A percentile compares a stretch with the other conserved stretches of the same genome.
Conservation (phyloP, 805 yeast genomes). For the Grigorovia jiainica region DNA sequence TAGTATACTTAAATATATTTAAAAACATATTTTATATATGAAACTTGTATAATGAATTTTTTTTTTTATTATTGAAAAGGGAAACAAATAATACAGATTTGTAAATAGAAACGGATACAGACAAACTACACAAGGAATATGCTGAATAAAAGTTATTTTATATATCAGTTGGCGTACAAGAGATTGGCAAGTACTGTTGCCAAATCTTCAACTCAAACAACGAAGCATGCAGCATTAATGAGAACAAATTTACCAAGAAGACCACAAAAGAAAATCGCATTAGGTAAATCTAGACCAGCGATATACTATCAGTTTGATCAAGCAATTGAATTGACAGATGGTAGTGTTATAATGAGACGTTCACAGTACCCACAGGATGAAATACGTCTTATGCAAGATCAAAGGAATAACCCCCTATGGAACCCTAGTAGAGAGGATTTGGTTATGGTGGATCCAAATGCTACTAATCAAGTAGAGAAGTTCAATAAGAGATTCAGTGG, state of each 20-base stretch:
- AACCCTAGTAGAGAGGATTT: conserved; percentile 77
- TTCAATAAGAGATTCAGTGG: conserved; percentile 58
- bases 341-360: conserved; percentile 75
- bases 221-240: conserved; percentile 4
- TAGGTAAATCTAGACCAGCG: conserved; percentile 90
- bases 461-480: conserved; percentile 70
- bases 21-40: no score
- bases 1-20: background rate
- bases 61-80: no score
- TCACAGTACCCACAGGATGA: conserved; percentile 86
- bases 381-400: conserved; percentile 76
- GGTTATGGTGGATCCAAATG: conserved; percentile 65
- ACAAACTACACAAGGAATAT: background rate
- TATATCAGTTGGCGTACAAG: no score
- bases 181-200: conserved; percentile 17
- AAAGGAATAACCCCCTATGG: conserved; percentile 81
- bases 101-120: background rate
- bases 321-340: conserved; percentile 85
- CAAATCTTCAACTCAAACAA: conserved; percentile 18
- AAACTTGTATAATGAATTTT: no score
- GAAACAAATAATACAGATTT: background rate
- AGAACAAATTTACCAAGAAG: conserved; percentile 33
- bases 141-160: background rate
- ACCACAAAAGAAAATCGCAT: conserved; percentile 56
- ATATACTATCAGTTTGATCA: conserved; percentile 86